phyloP scores from a whole-genome alignment of 352 stramenopile species.

The Elongisporangium anandrum region DNA sequence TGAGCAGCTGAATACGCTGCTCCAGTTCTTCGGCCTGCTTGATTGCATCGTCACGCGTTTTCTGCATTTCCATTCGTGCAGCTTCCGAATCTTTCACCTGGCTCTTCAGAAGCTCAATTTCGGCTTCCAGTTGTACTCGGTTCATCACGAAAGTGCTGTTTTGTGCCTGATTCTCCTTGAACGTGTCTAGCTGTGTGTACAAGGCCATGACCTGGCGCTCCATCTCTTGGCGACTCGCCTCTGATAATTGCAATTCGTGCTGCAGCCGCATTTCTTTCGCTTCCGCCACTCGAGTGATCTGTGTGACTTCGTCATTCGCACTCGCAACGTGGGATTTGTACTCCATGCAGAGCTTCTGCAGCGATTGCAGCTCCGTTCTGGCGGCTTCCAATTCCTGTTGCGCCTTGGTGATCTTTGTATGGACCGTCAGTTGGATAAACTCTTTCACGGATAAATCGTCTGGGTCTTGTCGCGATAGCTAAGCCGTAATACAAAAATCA shows the following conservation, averaged over 20 bases:
- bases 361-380: constrained; percentile 30
- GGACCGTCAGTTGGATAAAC: constrained; percentile 51
- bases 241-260: constrained; percentile 46
- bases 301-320: constrained; percentile 25
- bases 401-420: constrained; percentile 32
- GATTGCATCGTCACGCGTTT: constrained; percentile 18
- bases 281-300: constrained; percentile 23
- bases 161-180: constrained; percentile 38
- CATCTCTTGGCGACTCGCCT: constrained; percentile 43
- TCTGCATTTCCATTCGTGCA: constrained; percentile 6
- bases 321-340: constrained; percentile 27
- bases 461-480: constrained; percentile 47
- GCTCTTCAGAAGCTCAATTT: constrained; percentile 30
- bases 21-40: constrained; percentile 18
- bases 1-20: constrained; percentile 40
- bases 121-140: constrained; percentile 21
- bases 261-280: constrained; percentile 31
- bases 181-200: constrained; percentile 28
- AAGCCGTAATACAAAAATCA: constrained; percentile 3
- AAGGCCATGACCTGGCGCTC: constrained; percentile 49
- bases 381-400: constrained; percentile 30
- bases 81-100: constrained; percentile 21
- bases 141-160: constrained; percentile 33
- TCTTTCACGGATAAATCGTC: constrained; percentile 56
- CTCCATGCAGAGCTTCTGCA: constrained; percentile 16